Conservation (phyloP, 148 eudicot species). For the Rhododendron williamsianum region DNA sequence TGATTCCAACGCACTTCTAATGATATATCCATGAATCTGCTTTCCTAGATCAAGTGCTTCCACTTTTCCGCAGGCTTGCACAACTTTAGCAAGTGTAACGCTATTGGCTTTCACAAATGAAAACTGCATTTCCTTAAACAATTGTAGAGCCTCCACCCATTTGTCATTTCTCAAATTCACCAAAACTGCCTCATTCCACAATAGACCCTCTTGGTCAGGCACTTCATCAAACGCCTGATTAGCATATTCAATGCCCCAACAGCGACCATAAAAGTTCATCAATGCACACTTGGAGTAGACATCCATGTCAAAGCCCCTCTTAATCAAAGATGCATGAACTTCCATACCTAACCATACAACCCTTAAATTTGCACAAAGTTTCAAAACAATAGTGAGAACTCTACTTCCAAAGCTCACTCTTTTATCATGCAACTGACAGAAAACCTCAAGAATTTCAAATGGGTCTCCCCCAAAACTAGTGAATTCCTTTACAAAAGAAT, state of each 20-base stretch:
- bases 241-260: constrained; percentile 42
- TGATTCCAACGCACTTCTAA: constrained; percentile 29
- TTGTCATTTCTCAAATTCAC: constrained; percentile 34
- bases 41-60: constrained; percentile 40
- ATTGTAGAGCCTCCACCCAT: constrained; percentile 27
- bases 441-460: constrained; percentile 49
- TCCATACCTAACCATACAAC: constrained; percentile 45
- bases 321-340: constrained; percentile 50
- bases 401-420: constrained; percentile 41
- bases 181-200: constrained; percentile 51
- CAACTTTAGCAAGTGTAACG: constrained; percentile 43
- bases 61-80: constrained; percentile 53
- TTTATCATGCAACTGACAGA: constrained; percentile 40
- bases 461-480: constrained; percentile 52
- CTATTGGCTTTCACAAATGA: constrained; percentile 36
- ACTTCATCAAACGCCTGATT: constrained; percentile 38
- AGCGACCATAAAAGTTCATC: constrained; percentile 59
- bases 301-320: constrained; percentile 52
- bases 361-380: constrained; percentile 42
- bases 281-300: constrained; percentile 45
- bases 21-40: constrained; percentile 56
- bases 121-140: constrained; percentile 45
- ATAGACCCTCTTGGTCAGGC: constrained; percentile 19
- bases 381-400: constrained; percentile 36
- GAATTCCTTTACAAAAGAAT: constrained; percentile 39